phyloP scores from a whole-genome alignment of 108 stramenopile species.

The Fistulifera solaris region DNA sequence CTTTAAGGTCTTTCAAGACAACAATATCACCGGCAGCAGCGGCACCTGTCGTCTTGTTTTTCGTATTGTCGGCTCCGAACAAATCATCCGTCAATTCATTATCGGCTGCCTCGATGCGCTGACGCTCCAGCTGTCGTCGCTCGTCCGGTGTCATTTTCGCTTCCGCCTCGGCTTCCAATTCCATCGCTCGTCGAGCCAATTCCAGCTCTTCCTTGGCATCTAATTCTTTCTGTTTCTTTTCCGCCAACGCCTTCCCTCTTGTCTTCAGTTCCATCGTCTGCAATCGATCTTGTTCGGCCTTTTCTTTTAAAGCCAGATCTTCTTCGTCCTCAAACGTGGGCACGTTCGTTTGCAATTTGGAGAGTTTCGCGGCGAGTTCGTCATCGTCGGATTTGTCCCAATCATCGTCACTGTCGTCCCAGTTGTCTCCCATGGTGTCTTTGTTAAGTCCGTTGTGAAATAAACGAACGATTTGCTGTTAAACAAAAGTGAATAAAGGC shows the following conservation, averaged over 20 bases:
- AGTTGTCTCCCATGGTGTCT: conserved; percentile 64
- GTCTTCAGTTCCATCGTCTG: conserved; percentile 37
- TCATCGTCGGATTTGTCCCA: conserved; percentile 82
- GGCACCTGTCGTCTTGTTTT: conserved; percentile 9
- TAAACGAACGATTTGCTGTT: too few species aligned
- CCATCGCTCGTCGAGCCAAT: conserved; percentile 75
- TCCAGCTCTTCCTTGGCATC: conserved; percentile 60
- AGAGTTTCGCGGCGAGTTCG: conserved; percentile 65
- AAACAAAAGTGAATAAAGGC: too few species aligned
- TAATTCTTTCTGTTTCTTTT: conserved; percentile 66
- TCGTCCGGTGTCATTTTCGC: conserved; percentile 82
- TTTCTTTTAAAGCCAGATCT: conserved; percentile 79
- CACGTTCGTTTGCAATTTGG: conserved; percentile 23
- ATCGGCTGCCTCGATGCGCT: conserved; percentile 71
- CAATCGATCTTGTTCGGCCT: conserved; percentile 38
- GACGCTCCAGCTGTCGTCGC: conserved; percentile 36
- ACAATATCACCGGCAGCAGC: conserved; percentile 39
- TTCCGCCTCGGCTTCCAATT: conserved; percentile 79
- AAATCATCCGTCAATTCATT: conserved; percentile 74
- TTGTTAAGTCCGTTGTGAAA: too few species aligned
- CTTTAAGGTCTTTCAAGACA: conserved; percentile 77
- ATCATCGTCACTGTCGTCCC: conserved; percentile 86
- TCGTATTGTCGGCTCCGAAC: conserved; percentile 50
- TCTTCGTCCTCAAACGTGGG: conserved; percentile 77
- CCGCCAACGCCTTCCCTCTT: conserved; percentile 79